Percentiles rank a stretch among this genome's conserved stretches.
Evolutionary conservation across 139 green algal species (phyloP).

Genomic region (Chlorella sorokiniana): DNA sequence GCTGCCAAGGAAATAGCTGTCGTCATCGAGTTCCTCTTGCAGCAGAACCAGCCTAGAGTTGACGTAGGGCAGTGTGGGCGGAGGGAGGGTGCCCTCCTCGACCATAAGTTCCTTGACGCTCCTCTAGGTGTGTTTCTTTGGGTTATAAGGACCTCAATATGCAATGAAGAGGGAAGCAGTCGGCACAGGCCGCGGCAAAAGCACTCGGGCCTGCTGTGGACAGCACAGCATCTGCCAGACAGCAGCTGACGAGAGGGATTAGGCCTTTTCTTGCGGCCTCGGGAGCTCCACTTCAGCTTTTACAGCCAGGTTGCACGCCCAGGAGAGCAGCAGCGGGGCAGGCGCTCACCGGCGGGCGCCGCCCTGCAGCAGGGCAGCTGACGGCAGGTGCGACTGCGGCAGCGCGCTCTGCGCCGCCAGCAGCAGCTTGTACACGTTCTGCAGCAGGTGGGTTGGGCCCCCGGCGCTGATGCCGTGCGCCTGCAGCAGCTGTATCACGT

Average conservation of each 20-base stretch:
- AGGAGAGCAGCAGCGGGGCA: no score
- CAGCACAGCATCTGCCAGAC: no score
- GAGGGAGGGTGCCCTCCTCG: background rate
- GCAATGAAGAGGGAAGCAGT: background rate
- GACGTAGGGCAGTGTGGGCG: background rate
- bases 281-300: no score
- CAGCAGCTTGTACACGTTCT: conserved; percentile 67
- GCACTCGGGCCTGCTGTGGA: no score
- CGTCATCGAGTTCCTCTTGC: background rate
- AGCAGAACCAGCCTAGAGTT: conserved; percentile 16
- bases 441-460: conserved; percentile 61
- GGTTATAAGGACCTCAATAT: no score
- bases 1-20: conserved; percentile 13
- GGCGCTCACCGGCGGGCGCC: background rate
- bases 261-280: no score
- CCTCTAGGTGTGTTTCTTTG: background rate
- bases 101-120: background rate
- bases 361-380: background rate
- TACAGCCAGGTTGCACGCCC: no score
- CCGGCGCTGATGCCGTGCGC: conserved; percentile 64
- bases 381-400: conserved; percentile 3
- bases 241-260: no score
- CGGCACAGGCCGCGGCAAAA: background rate
- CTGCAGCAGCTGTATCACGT: conserved; percentile 75
- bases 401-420: conserved; percentile 51